Evolutionary conservation across 345 rosid genomes (phyloP).

Genomic region (Eucalyptus albens): DNA sequence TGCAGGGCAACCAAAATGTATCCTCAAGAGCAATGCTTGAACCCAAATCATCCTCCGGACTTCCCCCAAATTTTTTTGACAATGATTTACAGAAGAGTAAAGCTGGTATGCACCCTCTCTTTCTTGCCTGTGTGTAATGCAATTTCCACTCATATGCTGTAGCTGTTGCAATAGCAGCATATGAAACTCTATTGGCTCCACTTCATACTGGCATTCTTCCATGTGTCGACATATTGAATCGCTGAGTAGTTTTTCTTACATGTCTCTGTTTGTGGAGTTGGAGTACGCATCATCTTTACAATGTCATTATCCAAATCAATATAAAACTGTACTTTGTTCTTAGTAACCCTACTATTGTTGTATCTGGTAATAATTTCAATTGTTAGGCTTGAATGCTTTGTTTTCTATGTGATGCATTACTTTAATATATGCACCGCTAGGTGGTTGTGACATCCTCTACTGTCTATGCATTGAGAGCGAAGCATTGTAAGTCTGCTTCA

Average conservation of each 20-base stretch:
- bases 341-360: background rate
- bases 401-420: background rate
- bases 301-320: background rate
- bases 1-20: conserved; percentile 5
- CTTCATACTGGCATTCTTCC: background rate
- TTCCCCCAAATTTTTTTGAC: conserved; percentile 56
- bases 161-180: background rate
- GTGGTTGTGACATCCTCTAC: background rate
- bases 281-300: background rate
- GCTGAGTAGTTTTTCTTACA: background rate
- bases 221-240: background rate
- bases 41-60: conserved; percentile 26
- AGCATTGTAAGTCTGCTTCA: background rate
- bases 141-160: background rate
- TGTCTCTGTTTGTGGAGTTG: background rate
- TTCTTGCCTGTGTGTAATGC: background rate
- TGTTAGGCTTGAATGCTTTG: background rate
- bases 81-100: conserved; percentile 9
- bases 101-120: conserved; percentile 16
- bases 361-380: background rate
- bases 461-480: background rate
- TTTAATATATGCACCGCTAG: background rate
- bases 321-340: background rate
- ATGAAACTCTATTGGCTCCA: background rate
- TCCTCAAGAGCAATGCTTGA: conserved; percentile 7